phyloP scores from a whole-genome alignment of 345 rosid genomes.

The Physaria fendleri region DNA sequence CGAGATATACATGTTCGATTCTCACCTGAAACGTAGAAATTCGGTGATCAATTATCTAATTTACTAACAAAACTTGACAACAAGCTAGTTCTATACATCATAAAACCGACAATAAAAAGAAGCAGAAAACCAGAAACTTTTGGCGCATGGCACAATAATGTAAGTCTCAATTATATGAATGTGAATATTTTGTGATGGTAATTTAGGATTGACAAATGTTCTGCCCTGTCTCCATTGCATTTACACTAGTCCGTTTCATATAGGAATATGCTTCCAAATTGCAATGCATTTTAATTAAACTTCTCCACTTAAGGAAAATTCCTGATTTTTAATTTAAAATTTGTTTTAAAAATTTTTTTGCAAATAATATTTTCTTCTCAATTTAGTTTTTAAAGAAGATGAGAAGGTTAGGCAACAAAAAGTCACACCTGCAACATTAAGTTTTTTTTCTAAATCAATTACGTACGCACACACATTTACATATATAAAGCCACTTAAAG shows the following conservation, averaged over 20 bases:
- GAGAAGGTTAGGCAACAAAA: slow-evolving; percentile 31
- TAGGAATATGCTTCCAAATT: not conserved
- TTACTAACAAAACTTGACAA: too few species aligned
- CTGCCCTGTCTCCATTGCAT: not conserved
- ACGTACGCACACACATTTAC: slow-evolving; percentile 14
- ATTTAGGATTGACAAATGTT: not conserved
- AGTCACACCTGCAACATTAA: slow-evolving; percentile 33
- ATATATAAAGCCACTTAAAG: slow-evolving; percentile 18
- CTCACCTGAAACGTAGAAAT: too few species aligned
- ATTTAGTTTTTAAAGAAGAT: too few species aligned
- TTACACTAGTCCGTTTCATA: not conserved
- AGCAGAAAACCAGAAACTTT: slow-evolving; percentile 12
- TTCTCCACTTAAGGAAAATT: not conserved
- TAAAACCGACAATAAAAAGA: slow-evolving; percentile 10
- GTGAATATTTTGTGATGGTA: not conserved
- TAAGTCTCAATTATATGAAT: not conserved
- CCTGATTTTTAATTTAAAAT: too few species aligned
- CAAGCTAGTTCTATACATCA: not conserved
- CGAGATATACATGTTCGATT: too few species aligned
- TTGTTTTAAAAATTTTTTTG: not conserved
- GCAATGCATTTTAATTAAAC: not conserved
- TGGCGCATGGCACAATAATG: slow-evolving; percentile 18
- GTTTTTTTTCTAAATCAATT: slow-evolving; percentile 27
- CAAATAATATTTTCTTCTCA: too few species aligned
- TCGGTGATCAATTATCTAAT: too few species aligned